Base-by-base conservation (phyloP, 192 early-diverging fungal species). In the Chytriomyces sp. region DNA sequence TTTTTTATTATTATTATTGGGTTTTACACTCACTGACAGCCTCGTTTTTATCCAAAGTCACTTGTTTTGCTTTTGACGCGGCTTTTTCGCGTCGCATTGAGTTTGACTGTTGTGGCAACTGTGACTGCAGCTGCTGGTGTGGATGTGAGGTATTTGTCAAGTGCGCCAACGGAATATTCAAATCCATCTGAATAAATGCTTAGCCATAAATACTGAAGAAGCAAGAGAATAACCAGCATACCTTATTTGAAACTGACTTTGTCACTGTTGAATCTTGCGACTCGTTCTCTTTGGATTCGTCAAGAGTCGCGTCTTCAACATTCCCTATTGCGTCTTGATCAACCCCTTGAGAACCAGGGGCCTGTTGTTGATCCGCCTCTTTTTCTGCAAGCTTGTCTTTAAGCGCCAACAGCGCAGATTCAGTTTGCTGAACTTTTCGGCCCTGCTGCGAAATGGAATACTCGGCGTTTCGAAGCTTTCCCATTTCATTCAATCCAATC, bases 401-500 rank as follows among this genome's bases (percentile, higher is more conserved):
- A 1, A 75, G 47, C 3, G n/a, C 9, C 24, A 18, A 50, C 0
- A 75, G 64, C 9, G 61, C 50, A 18, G 73, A 75, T 43, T 75
- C 62, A 18, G 73, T 64, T 50, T 75, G 63, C 24, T 66, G 64
- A 7, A 75, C 73, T 65, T 66, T 75, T 47, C 28, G 7, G 16
- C 64, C 63, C 8, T 75, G 61, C 35, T 66, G 73, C 10, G 8
- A 24, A 7, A 75, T 16, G 6, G 73, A 75, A 43, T 65, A 75
- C n/a, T 71, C 68, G 23, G 69, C 77, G 23, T n/a, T 69, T 16
- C 60, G 35, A 13, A 64, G 46, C 43, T 78, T 78, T 26, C 62
- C 65, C 69, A 70, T 78, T 49, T 78, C 77, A 43, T 78, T 78
- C 60, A 78, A 35, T 28, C 61, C 62, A n/a, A 78, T 71, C 23